Evolutionary conservation across 2,329 filamentous ascomycete species (phyloP), one percentile per base, ranked within the genome.

Genomic region (Ilyonectria sp.): DNA sequence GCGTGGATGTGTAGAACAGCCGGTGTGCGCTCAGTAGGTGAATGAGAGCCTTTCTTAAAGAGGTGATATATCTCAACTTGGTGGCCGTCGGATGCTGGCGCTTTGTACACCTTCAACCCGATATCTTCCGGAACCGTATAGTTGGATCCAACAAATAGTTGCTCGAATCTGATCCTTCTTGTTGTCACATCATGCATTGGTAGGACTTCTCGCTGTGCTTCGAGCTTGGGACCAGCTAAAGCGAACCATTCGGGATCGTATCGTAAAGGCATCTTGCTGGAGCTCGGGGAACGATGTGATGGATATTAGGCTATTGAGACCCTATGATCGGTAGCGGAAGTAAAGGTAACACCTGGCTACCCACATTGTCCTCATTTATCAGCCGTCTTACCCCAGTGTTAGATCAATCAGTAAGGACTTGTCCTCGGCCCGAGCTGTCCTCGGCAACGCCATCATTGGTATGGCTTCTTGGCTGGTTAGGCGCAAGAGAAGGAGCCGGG

Each of bases 211-310:
- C 44, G 26, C 44, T 60, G 56, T 6, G 29, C 17, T n/a, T 37
- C 35, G 17, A 60, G 56, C 17, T 49, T 50, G 6, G 56, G 44
- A n/a, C 56, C 44, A 11, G 56, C 46, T 9, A 26, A 35, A 6
- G 43, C 56, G 29, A 49, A 40, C 56, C 56, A 60, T 43, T 60
- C 56, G 7, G 56, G 2, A 31, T 60, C 56, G 15, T 60, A 60
- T 7, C 17, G 31, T 6, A 60, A 19, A 17, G 56, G 31, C 56
- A 60, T 60, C 1, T 47, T 57, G 13, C 37, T 15, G 37, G 13
- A 6, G 15, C 37, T n/a, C 13, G 37, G 17, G 17, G 9, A 40
- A 40, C 6, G 37, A n/a, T 5, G 0, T 40, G 26, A 26, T 26
- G 26, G 26, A 1, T 26, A 26, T 26, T 13, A 40, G 6, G 10